These are phyloP conservation scores for Boletus vinaceobasis DNA, from an alignment of 768 basidiomycete species.

Conservation along the genomic window DNA sequence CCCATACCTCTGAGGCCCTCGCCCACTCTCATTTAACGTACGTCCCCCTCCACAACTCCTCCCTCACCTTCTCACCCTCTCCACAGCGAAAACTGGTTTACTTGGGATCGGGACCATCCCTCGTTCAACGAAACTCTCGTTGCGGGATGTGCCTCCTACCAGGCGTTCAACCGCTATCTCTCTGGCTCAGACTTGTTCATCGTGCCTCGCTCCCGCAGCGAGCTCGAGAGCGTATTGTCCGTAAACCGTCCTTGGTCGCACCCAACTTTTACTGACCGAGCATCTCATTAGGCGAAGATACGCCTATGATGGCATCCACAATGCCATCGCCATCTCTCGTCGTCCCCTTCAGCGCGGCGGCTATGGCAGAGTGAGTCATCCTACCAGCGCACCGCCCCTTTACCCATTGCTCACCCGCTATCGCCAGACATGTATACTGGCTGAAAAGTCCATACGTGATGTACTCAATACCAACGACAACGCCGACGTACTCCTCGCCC, in stretches of 20 bases:
- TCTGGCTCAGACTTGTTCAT: slow-evolving; percentile 69
- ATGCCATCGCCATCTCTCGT: slow-evolving; percentile 68
- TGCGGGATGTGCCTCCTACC: slow-evolving; percentile 76
- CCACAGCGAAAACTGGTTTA: slow-evolving; percentile 60
- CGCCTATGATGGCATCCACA: slow-evolving; percentile 78
- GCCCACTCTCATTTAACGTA: slow-evolving; percentile 70
- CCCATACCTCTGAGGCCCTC: slow-evolving; percentile 68
- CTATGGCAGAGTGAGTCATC: slow-evolving; percentile 47
- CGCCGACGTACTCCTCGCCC: slow-evolving; percentile 55
- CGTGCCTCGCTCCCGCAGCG: slow-evolving; percentile 56
- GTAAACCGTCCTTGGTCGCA: slow-evolving; percentile 23
- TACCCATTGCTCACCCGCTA: neutral
- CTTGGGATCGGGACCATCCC: slow-evolving; percentile 69
- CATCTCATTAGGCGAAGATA: slow-evolving; percentile 57
- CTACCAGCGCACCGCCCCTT: no score
- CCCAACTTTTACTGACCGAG: slow-evolving; percentile 2
- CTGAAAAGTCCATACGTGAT: slow-evolving; percentile 64
- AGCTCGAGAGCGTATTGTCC: slow-evolving; percentile 72
- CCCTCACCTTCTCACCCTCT: slow-evolving; percentile 15
- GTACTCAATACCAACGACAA: slow-evolving; percentile 73
- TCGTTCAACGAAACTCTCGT: slow-evolving; percentile 71
- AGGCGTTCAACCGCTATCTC: slow-evolving; percentile 73
- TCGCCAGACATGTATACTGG: slow-evolving; percentile 62
- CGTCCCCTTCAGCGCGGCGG: slow-evolving; percentile 56
- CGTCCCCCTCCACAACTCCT: slow-evolving; percentile 18